Conservation (phyloP, 495 filamentous ascomycete genomes). For the Pseudomonodictys pantanalensis region DNA sequence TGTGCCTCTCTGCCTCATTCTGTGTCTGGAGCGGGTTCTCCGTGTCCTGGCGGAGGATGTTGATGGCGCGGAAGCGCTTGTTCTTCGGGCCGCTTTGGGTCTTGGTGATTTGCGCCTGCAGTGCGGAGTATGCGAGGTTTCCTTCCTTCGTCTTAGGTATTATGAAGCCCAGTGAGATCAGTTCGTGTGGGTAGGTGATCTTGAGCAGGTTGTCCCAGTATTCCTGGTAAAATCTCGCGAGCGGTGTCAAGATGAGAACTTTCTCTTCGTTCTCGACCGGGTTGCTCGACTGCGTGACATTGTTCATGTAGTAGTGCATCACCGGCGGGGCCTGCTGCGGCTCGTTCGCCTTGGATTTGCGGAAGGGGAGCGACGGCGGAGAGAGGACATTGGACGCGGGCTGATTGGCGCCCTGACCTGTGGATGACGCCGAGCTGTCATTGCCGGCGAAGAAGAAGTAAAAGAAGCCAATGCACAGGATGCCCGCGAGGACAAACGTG, state of each 20-base stretch:
- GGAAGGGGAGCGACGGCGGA: constrained; percentile 79
- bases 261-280: constrained; percentile 77
- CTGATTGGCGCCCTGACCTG: not conserved
- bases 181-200: constrained; percentile 84
- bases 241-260: constrained; percentile 86
- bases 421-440: constrained; percentile 41
- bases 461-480: constrained; percentile 63
- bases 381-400: constrained; percentile 49
- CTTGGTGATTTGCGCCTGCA: constrained; percentile 79
- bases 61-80: constrained; percentile 83
- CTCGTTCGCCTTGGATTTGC: constrained; percentile 58
- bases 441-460: constrained; percentile 60
- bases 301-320: constrained; percentile 90
- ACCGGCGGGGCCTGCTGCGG: constrained; percentile 74
- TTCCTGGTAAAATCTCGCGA: constrained; percentile 85
- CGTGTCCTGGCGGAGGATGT: constrained; percentile 93
- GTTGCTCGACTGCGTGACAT: constrained; percentile 73
- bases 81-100: constrained; percentile 77
- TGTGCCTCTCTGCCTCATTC: constrained; percentile 83
- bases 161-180: constrained; percentile 96
- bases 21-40: constrained; percentile 78
- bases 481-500: constrained; percentile 58
- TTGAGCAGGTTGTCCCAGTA: constrained; percentile 95
- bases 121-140: constrained; percentile 70
- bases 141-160: constrained; percentile 87